These are phyloP conservation scores for Penicillium nucicola DNA, from an alignment of 495 filamentous ascomycete genomes.

Conservation along the genomic window DNA sequence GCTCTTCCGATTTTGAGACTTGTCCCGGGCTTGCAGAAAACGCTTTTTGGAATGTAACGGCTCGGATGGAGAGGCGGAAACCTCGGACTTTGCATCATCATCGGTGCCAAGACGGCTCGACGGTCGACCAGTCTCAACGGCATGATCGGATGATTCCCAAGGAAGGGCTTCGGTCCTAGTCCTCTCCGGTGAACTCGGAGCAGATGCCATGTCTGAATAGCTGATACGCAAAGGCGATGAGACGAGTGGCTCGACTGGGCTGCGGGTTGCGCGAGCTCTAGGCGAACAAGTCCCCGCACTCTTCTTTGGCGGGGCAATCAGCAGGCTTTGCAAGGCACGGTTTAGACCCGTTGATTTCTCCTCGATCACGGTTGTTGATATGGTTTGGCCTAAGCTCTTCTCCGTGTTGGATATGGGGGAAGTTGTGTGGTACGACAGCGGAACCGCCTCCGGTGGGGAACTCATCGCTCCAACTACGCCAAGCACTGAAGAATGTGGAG, in stretches of 20 bases:
- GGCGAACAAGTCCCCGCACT: constrained; percentile 30
- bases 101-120: constrained; percentile 1
- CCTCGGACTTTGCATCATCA: constrained; percentile 15
- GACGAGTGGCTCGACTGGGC: constrained; percentile 17
- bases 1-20: constrained; percentile 24
- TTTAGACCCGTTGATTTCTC: constrained; percentile 5
- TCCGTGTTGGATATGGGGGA: constrained; percentile 53
- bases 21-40: constrained; percentile 10
- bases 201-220: constrained; percentile 20
- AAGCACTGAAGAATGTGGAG: constrained; percentile 22
- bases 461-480: constrained; percentile 11
- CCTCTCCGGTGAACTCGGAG: constrained; percentile 24
- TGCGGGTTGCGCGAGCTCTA: constrained; percentile 12
- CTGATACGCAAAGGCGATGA: constrained; percentile 25
- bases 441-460: constrained; percentile 33
- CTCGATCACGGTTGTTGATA: neutral
- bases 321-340: constrained; percentile 16
- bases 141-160: constrained; percentile 22
- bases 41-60: constrained; percentile 10
- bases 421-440: constrained; percentile 26
- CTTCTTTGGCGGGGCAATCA: constrained; percentile 36
- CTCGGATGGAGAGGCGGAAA: constrained; percentile 12
- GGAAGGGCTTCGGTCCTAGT: constrained; percentile 6
- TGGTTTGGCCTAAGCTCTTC: neutral
- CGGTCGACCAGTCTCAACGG: constrained; percentile 2